These are phyloP conservation scores for Ophiostoma ulmi DNA, from an alignment of 2,329 filamentous ascomycete species.

Conservation along the genomic window DNA sequence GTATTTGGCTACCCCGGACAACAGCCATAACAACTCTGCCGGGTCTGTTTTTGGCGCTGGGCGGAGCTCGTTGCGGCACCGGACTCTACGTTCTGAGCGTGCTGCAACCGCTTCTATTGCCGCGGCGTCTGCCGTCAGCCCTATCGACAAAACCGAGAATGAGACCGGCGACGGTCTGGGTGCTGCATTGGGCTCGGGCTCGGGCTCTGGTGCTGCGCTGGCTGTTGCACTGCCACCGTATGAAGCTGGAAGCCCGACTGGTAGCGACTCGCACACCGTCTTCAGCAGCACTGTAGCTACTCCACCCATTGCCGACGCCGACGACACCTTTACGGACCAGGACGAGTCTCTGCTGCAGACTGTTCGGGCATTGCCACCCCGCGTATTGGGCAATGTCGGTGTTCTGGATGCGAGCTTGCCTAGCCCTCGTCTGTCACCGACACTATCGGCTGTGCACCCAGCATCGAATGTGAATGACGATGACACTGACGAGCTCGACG, in stretches of 20 bases:
- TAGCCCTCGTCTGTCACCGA: slow-evolving; percentile 90
- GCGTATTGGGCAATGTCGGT: slow-evolving; percentile 62
- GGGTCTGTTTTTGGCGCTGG: slow-evolving; percentile 27
- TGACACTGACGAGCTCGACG: slow-evolving; percentile 41
- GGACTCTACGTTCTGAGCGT: slow-evolving; percentile 41
- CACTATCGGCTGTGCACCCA: slow-evolving; percentile 65
- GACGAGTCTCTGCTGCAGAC: slow-evolving; percentile 48
- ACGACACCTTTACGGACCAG: slow-evolving; percentile 55
- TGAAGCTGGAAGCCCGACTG: slow-evolving; percentile 48
- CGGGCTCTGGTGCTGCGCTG: neutral
- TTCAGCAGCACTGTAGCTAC: slow-evolving; percentile 64
- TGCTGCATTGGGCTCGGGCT: neutral
- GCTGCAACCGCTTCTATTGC: slow-evolving; percentile 23
- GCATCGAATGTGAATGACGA: slow-evolving; percentile 42
- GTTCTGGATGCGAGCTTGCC: slow-evolving; percentile 88
- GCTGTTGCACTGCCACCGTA: slow-evolving; percentile 38
- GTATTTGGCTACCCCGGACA: slow-evolving; percentile 54
- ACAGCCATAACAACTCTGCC: slow-evolving; percentile 26
- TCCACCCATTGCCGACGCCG: slow-evolving; percentile 68
- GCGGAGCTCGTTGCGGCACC: slow-evolving; percentile 38
- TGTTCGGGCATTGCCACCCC: slow-evolving; percentile 44
- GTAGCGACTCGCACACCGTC: slow-evolving; percentile 53
- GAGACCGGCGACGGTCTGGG: neutral
- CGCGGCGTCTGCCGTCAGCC: neutral
- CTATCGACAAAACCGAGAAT: neutral